These are phyloP conservation scores for Rhytidiadelphus loreus DNA, from an alignment of 225 moss, liverwort and hornwort genomes.

Conservation along the genomic window DNA sequence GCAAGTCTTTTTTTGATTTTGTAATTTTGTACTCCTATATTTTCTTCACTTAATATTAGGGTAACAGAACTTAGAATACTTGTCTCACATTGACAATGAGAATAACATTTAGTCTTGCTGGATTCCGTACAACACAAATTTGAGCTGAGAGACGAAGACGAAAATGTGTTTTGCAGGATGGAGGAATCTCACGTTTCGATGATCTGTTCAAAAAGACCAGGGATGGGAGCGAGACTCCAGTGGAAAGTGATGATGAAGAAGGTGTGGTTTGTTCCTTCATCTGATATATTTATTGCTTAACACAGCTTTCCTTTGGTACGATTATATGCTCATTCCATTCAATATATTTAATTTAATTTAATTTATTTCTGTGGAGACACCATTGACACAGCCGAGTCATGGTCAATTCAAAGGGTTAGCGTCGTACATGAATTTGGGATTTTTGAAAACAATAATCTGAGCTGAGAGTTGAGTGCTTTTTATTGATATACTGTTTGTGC, in stretches of 20 bases:
- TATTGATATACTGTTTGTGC: background rate
- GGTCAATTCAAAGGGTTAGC: background rate
- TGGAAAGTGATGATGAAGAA: conserved; percentile 35
- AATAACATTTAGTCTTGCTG: background rate
- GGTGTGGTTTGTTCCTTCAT: conserved; percentile 6
- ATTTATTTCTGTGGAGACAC: background rate
- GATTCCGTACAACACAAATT: background rate
- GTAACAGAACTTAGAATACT: background rate
- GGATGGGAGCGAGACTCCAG: conserved; percentile 41
- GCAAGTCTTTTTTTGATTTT: conserved; percentile 11
- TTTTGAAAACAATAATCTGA: background rate
- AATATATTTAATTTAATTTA: background rate
- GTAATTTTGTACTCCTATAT: background rate
- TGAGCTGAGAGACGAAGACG: background rate
- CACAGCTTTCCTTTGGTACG: background rate
- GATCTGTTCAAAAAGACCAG: conserved; percentile 60
- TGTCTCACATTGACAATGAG: background rate
- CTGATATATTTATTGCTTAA: background rate
- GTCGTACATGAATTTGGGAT: background rate
- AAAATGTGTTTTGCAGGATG: conserved; percentile 34
- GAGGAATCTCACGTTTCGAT: conserved; percentile 49
- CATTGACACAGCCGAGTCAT: background rate
- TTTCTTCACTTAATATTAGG: background rate
- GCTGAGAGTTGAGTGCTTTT: background rate
- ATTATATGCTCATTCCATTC: background rate